Conservation (phyloP, 352 stramenopile genomes). For the Phytophthora fragariae region DNA sequence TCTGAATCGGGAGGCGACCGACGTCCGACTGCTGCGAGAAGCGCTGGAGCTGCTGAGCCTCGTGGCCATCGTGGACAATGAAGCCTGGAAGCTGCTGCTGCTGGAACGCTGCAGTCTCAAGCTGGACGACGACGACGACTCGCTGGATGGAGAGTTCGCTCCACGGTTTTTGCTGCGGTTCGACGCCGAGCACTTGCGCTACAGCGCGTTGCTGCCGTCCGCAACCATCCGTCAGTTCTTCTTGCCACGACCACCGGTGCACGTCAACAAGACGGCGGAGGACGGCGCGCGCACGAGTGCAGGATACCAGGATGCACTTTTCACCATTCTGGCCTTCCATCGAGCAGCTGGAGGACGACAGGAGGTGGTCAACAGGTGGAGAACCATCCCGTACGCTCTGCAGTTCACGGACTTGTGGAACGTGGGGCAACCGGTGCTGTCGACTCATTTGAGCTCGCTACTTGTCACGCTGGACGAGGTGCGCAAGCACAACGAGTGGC, state of each 20-base stretch:
- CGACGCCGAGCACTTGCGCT: slow-evolving; percentile 35
- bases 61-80: slow-evolving; percentile 41
- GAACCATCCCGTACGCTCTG: slow-evolving; percentile 35
- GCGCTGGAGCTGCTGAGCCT: slow-evolving; percentile 51
- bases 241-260: slow-evolving; percentile 18
- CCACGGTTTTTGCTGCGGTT: slow-evolving; percentile 40
- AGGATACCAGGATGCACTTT: slow-evolving; percentile 31
- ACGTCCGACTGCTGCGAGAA: slow-evolving; percentile 38
- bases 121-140: slow-evolving; percentile 37
- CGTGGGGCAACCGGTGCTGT: slow-evolving; percentile 27
- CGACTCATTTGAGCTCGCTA: slow-evolving; percentile 33
- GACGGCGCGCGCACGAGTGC: slow-evolving; percentile 17
- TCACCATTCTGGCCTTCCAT: slow-evolving; percentile 25
- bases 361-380: slow-evolving; percentile 22
- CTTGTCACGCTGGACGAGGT: slow-evolving; percentile 37
- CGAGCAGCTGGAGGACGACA: slow-evolving; percentile 10
- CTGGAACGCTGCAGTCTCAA: slow-evolving; percentile 36
- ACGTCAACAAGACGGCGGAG: background rate
- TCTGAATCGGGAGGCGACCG: slow-evolving; percentile 23
- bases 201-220: slow-evolving; percentile 38
- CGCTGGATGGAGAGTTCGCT: slow-evolving; percentile 37
- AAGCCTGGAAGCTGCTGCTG: slow-evolving; percentile 45
- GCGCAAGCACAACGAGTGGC: slow-evolving; percentile 24
- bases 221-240: slow-evolving; percentile 41
- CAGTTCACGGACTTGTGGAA: slow-evolving; percentile 36